A percentile compares a stretch with the other conserved stretches of the same genome.
phyloP scores from a whole-genome alignment of 257 asterid genomes.

The Verbascum thapsus region DNA sequence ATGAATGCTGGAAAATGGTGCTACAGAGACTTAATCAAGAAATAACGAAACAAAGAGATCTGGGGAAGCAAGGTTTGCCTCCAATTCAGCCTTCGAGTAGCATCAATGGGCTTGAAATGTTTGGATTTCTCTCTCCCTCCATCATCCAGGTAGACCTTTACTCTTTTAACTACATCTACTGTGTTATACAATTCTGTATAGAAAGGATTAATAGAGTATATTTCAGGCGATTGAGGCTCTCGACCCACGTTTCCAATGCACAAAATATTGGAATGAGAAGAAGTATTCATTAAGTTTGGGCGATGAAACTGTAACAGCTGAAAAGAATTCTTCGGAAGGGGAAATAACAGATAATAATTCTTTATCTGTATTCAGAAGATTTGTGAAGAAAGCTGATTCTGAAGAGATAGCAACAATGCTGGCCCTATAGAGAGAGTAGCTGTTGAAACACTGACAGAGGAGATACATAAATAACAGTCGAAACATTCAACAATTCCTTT shows the following conservation, averaged over 20 bases:
- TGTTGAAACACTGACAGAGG: constrained; percentile 51
- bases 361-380: constrained; percentile 40
- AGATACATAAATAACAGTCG: constrained; percentile 34
- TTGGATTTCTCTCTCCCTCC: constrained; percentile 60
- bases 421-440: constrained; percentile 63
- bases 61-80: constrained; percentile 50
- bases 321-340: constrained; percentile 32
- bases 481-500: constrained; percentile 25
- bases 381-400: constrained; percentile 50
- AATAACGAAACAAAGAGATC: constrained; percentile 36
- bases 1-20: constrained; percentile 72
- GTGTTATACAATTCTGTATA: not conserved
- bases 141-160: constrained; percentile 51
- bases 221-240: constrained; percentile 63
- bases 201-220: constrained; percentile 20
- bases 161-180: not conserved
- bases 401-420: constrained; percentile 55
- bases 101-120: constrained; percentile 67
- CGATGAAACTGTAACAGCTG: constrained; percentile 33
- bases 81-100: constrained; percentile 40
- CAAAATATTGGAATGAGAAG: constrained; percentile 54
- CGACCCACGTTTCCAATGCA: constrained; percentile 50
- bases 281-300: constrained; percentile 31
- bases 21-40: constrained; percentile 52
- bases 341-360: constrained; percentile 37